Evolutionary conservation across 768 basidiomycete species (phyloP), one percentile per base, ranked within the genome.

Genomic region (Suillus lakei): DNA sequence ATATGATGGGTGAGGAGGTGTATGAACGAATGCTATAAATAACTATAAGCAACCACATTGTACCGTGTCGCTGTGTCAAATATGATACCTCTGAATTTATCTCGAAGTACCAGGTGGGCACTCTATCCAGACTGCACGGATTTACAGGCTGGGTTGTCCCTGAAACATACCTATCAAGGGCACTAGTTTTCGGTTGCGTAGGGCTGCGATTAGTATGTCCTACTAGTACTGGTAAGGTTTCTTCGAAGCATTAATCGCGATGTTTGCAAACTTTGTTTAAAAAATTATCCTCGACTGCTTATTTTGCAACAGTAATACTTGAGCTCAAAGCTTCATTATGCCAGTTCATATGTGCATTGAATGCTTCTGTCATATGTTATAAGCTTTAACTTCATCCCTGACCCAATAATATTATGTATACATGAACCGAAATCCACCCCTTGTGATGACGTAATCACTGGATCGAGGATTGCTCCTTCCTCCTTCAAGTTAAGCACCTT

Each of bases 1-100:
- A 54, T 7, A 70, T 43, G 53, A 55, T 46, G 48, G 56, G 6
- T 32, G 28, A 34, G 21, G 30, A 28, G 26, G 32, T 48, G 23
- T n/a, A 39, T 28, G n/a, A 59, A 26, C 4, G 15, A 56, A 36
- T 36, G 16, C 34, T 28, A 38, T 18, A 12, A 54, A n/a, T 18
- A 54, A 54, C 18, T 21, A 30, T 54, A 54, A 54, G 21, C 32
- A 30, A 21, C 21, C 4, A 5, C 16, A 10, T 54, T 54, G 30
- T 54, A 32, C 10, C 1, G 21, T 21, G 7, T n/a, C 30, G 21
- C 6, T 12, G 53, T n/a, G 53, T 54, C 7, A 54, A 54, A 3
- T n/a, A n/a, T 32, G 21, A 13, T 3, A 32, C 5, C 10, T 5
- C 28, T 16, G 15, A 50, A 28, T 15, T 28, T 28, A 8, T 30